Base-by-base conservation (phyloP, 129 eudicot genomes). In the Helianthus tuberosus region DNA sequence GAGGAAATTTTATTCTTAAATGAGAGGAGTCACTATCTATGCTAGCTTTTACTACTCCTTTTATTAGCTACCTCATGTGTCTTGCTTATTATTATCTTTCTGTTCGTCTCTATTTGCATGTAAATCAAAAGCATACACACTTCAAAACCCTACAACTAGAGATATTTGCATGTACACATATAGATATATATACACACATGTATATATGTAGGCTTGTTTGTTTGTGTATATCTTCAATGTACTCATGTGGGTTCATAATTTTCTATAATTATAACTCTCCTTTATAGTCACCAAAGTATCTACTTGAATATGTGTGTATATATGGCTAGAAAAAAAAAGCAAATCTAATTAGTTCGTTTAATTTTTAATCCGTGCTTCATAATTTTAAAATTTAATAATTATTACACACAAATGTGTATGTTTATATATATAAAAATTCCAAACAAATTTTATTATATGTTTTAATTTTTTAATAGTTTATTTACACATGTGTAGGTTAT, bases 1-100 rank as follows among this genome's bases (percentile, higher is more conserved):
- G 82, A 84, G 69, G 87, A 77, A 76, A 79, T 77, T 32, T 32
- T 76, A 73, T 83, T 76, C 80, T 78, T 76, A 68, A 67, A 54
- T 60, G 39, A 66, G 65, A 78, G 76, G 66, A 71, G 86, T 80
- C 84, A 13, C 80, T 68, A 74, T 83, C 88, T 78, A 71, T 69
- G 65, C 36, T 32, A 32, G 36, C 71, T 77, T 70, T 58, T 61
- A 17, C 47, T 43, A 32, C 74, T 46, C 64, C 81, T 52, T 78
- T 63, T 70, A 70, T 78, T 77, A 69, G 61, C 81, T 38, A 69
- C 81, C 81, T 68, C 81, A 69, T 77, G 76, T 48, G 76, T 38
- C 72, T 50, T 69, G 64, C 64, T 77, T 77, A 68, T 77, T 68
- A 62, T 77, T 68, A 62, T 77, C 69, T 77, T 47, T 71, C 13